phyloP scores from a whole-genome alignment of 2,329 filamentous ascomycete species.

The Ophioceras dolichostomum region DNA sequence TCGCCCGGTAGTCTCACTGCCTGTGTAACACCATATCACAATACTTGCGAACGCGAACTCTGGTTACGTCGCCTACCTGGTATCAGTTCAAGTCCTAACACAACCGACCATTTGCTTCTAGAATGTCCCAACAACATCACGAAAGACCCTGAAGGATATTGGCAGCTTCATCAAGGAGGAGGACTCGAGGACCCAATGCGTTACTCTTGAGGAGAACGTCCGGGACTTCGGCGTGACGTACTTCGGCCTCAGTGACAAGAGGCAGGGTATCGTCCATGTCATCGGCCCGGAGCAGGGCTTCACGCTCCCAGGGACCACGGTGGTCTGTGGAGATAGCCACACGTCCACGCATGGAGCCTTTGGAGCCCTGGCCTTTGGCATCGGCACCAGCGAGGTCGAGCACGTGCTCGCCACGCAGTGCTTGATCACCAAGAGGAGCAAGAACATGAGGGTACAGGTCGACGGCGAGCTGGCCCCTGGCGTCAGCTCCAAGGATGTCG shows the following conservation, averaged over 20 bases:
- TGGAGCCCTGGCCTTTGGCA: slow-evolving; percentile 87
- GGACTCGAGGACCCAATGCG: slow-evolving; percentile 86
- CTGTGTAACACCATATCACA: too few relatives aligned
- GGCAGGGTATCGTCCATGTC: slow-evolving; percentile 96
- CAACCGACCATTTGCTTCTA: too few relatives aligned
- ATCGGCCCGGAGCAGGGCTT: slow-evolving; percentile 98
- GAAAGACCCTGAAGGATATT: slow-evolving; percentile 90
- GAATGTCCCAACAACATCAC: slow-evolving; percentile 87
- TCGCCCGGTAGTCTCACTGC: too few relatives aligned
- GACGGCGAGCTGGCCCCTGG: slow-evolving; percentile 82
- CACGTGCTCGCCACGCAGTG: slow-evolving; percentile 96
- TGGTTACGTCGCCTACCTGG: too few relatives aligned
- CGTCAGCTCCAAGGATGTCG: slow-evolving; percentile 91
- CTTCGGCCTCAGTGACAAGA: slow-evolving; percentile 91
- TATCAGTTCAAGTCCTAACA: too few relatives aligned
- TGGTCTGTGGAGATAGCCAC: slow-evolving; percentile 96
- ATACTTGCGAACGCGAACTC: too few relatives aligned
- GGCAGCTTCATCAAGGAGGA: slow-evolving; percentile 89
- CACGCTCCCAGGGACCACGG: slow-evolving; percentile 90
- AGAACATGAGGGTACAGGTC: slow-evolving; percentile 97
- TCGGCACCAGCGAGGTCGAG: slow-evolving; percentile 96
- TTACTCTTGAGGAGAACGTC: slow-evolving; percentile 94
- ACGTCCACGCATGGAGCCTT: slow-evolving; percentile 98
- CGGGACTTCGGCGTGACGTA: slow-evolving; percentile 94
- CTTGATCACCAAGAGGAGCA: slow-evolving; percentile 85